phyloP scores from a whole-genome alignment of 2,329 filamentous ascomycete species.

The Hypoxylon sp. region DNA sequence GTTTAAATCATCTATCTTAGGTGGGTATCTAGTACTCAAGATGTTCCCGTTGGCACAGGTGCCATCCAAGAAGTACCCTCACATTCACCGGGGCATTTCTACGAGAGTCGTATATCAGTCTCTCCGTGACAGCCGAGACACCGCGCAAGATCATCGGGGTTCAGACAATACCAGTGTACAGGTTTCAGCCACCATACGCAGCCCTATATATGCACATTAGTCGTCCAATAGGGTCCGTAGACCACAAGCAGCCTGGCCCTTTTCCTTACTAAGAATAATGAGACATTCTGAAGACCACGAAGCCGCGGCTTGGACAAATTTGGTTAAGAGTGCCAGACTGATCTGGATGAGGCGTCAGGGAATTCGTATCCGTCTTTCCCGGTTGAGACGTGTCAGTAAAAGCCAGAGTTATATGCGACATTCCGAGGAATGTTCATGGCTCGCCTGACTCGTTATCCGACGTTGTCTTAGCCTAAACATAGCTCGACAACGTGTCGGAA shows the following conservation, averaged over 20 bases:
- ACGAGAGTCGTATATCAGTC: neutral
- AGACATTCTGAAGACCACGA: neutral
- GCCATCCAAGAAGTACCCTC: too few species aligned
- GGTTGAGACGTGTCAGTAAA: conserved; percentile 15
- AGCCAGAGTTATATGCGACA: neutral
- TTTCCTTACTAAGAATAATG: neutral
- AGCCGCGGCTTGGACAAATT: neutral
- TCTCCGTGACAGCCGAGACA: conserved; percentile 24
- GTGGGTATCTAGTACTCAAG: too few species aligned
- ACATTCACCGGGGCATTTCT: neutral
- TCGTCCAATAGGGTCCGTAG: conserved; percentile 8
- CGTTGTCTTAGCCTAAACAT: conserved; percentile 2
- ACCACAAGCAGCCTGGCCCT: conserved; percentile 1
- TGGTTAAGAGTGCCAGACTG: neutral
- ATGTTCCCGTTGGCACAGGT: too few species aligned
- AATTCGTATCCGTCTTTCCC: neutral
- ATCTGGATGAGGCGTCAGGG: neutral
- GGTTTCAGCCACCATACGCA: conserved; percentile 32
- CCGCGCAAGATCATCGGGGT: conserved; percentile 15
- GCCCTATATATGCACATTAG: conserved; percentile 28
- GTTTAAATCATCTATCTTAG: too few species aligned
- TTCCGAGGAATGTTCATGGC: neutral
- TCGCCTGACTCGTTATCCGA: conserved; percentile 1
- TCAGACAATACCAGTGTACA: conserved; percentile 19
- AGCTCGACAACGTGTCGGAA: neutral